These are phyloP conservation scores for Candida quercuum DNA, from an alignment of 805 yeast genomes.

Conservation along the genomic window DNA sequence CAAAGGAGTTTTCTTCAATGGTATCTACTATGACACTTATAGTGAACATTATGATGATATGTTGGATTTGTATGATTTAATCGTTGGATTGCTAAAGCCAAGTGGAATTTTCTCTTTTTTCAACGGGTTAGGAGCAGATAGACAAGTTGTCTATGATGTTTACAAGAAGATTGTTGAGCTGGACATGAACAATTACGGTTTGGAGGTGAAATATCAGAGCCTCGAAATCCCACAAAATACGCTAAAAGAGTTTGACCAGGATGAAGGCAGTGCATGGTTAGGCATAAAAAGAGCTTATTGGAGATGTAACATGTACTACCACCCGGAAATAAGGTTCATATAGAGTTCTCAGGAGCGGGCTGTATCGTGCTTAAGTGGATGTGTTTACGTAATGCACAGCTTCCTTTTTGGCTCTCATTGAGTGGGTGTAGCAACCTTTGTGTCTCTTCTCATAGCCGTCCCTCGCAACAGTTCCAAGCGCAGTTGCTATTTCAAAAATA, in stretches of 20 bases:
- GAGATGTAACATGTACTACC: conserved; percentile 64
- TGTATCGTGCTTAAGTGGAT: too few species aligned
- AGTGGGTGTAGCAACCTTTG: not conserved
- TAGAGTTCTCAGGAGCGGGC: conserved; percentile 1
- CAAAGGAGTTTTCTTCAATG: conserved; percentile 72
- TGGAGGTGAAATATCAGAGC: conserved; percentile 51
- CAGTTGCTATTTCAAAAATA: too few species aligned
- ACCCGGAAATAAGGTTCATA: conserved; percentile 53
- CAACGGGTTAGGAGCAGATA: conserved; percentile 85
- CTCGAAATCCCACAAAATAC: conserved; percentile 41
- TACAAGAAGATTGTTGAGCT: conserved; percentile 76
- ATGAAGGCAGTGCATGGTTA: conserved; percentile 49
- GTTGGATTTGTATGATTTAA: conserved; percentile 75
- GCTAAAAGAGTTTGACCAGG: conserved; percentile 26
- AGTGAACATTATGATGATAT: conserved; percentile 89
- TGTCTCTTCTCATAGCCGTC: too few species aligned
- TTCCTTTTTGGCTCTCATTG: too few species aligned
- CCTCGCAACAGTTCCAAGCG: too few species aligned
- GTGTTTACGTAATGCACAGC: too few species aligned
- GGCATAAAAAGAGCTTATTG: conserved; percentile 60
- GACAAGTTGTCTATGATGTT: conserved; percentile 73
- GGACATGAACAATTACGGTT: conserved; percentile 77
- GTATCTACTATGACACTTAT: conserved; percentile 90
- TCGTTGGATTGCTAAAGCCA: conserved; percentile 79
- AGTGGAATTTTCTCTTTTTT: conserved; percentile 85